These are phyloP conservation scores for Coniella vitis DNA, from an alignment of 2,329 filamentous ascomycete genomes.

Conservation along the genomic window DNA sequence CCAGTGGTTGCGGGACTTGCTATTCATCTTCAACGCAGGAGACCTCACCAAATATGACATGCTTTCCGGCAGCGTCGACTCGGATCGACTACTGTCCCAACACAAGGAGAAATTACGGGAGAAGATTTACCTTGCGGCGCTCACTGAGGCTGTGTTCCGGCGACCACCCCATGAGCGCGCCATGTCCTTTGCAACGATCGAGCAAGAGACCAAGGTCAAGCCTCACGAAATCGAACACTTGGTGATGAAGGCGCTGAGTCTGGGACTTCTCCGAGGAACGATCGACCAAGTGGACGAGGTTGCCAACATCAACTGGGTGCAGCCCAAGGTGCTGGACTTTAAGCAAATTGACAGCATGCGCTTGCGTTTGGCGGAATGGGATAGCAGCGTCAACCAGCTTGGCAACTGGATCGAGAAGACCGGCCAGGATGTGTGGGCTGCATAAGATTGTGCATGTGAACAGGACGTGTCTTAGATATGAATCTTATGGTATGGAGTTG, in stretches of 20 bases:
- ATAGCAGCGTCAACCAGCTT: constrained; percentile 88
- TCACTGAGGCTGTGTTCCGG: constrained; percentile 94
- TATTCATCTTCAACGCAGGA: constrained; percentile 95
- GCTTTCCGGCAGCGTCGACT: constrained; percentile 71
- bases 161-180: constrained; percentile 91
- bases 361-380: constrained; percentile 83
- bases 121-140: constrained; percentile 94
- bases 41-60: constrained; percentile 83
- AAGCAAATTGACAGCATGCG: constrained; percentile 92
- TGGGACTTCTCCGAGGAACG: constrained; percentile 81
- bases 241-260: constrained; percentile 96
- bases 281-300: constrained; percentile 96
- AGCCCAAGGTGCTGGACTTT: constrained; percentile 96
- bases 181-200: constrained; percentile 86
- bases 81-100: constrained; percentile 70
- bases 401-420: constrained; percentile 95
- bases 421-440: constrained; percentile 93
- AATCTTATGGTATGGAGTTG: background rate
- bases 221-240: constrained; percentile 93
- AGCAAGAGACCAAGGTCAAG: constrained; percentile 85
- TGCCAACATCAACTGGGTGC: constrained; percentile 96
- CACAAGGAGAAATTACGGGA: constrained; percentile 84
- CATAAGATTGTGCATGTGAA: constrained; percentile 36
- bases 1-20: constrained; percentile 87
- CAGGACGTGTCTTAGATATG: background rate